Conservation (phyloP, 2,329 filamentous ascomycete genomes). For the Aspergillus glaucus region DNA sequence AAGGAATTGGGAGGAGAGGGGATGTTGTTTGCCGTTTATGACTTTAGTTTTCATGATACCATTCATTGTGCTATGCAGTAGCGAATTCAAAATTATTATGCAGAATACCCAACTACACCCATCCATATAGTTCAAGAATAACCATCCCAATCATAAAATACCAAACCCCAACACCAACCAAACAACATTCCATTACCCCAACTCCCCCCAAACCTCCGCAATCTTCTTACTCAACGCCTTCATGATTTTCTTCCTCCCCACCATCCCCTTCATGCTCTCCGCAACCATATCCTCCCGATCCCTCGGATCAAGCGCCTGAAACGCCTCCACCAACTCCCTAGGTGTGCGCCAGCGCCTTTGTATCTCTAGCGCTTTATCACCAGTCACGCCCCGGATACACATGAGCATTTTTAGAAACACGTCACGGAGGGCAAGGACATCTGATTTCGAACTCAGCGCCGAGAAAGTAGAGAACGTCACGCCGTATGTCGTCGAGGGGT, state of each 20-base stretch:
- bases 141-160: neutral
- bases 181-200: slow-evolving; percentile 6
- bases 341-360: slow-evolving; percentile 74
- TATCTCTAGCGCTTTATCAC: slow-evolving; percentile 73
- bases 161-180: neutral
- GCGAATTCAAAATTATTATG: neutral
- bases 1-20: neutral
- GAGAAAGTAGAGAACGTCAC: slow-evolving; percentile 68
- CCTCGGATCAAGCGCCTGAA: slow-evolving; percentile 49
- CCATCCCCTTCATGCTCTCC: slow-evolving; percentile 49
- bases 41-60: neutral
- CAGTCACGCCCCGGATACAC: slow-evolving; percentile 68
- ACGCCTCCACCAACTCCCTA: slow-evolving; percentile 63
- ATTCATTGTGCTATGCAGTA: neutral
- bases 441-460: slow-evolving; percentile 67
- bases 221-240: slow-evolving; percentile 62
- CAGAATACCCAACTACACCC: neutral
- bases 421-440: slow-evolving; percentile 66
- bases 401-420: slow-evolving; percentile 80
- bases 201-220: slow-evolving; percentile 62
- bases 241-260: slow-evolving; percentile 63
- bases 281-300: slow-evolving; percentile 57
- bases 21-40: neutral
- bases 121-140: neutral
- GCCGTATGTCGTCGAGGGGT: slow-evolving; percentile 47